Evolutionary conservation across 345 rosid species (phyloP), one percentile per base, ranked within the genome.

Genomic region (Eucalyptus pauciflora): DNA sequence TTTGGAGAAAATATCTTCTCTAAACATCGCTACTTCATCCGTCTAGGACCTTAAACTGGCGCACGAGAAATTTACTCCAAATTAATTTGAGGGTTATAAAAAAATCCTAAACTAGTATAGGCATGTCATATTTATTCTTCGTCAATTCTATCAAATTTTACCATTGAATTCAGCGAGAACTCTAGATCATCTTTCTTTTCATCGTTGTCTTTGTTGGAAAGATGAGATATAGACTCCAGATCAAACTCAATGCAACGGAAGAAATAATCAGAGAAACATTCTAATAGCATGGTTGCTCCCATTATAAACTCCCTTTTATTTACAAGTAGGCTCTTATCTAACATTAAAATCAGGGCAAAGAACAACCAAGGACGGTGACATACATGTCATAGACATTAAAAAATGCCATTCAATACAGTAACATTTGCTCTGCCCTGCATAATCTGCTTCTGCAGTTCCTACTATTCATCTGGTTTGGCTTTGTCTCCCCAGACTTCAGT

Each of bases 391-490:
- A 16, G 13, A 18, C 45, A 33, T 71, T 71, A 9, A 37, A 2
- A 33, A 71, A 71, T 76, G 85, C 62, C 62, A 56, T 12, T 43
- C 48, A 6, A 20, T 11, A 76, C 85, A 76, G 85, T 10, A 41
- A 76, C 48, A 76, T 76, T 41, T 33, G 69, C 69, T 33, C 69
- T 33, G 76, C 79, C 24, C 81, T 41, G 83, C 83, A 41, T 18
- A 3, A 18, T 18, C 27, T 37, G 10, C 76, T n/a, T 14, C 81
- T 17, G 45, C 58, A 37, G 33, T 86, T 48, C 62, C 87, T 4
- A 43, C 56, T 16, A 48, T 29, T n/a, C 48, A 69, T 87, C 88
- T 87, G 85, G 88, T 46, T 87, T 45, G 88, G 80, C 88, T 87
- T 87, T 2, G 85, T 81, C 88, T 87, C 58, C 33, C 88, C 88